These are phyloP conservation scores for Galerina sulciceps DNA, from an alignment of 768 basidiomycete genomes.

Conservation along the genomic window DNA sequence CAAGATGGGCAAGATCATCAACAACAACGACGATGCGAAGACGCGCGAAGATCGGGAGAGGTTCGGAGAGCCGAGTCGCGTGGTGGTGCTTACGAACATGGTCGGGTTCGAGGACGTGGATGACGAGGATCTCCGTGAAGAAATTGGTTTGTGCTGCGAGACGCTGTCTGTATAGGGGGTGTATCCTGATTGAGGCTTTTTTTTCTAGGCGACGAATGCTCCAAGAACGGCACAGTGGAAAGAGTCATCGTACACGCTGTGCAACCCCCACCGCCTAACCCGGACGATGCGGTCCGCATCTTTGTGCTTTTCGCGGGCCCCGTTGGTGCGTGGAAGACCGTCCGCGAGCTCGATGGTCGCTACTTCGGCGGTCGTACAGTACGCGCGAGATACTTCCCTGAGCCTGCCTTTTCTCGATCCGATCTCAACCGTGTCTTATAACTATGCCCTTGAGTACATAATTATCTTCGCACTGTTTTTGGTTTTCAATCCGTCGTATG, in stretches of 20 bases:
- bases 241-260: slow-evolving; percentile 84
- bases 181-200: neutral
- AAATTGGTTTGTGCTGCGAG: slow-evolving; percentile 64
- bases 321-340: slow-evolving; percentile 95
- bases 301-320: slow-evolving; percentile 92
- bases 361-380: slow-evolving; percentile 90
- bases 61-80: slow-evolving; percentile 89
- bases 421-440: slow-evolving; percentile 53
- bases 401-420: slow-evolving; percentile 52
- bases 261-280: slow-evolving; percentile 63
- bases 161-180: neutral
- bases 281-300: slow-evolving; percentile 87
- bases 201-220: slow-evolving; percentile 80
- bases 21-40: slow-evolving; percentile 85
- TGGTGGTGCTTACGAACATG: slow-evolving; percentile 91
- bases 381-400: slow-evolving; percentile 81
- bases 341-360: slow-evolving; percentile 90
- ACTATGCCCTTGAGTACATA: slow-evolving; percentile 12
- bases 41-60: slow-evolving; percentile 75
- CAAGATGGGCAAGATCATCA: slow-evolving; percentile 88
- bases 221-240: slow-evolving; percentile 91
- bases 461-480: slow-evolving; percentile 6
- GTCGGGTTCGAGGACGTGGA: slow-evolving; percentile 83
- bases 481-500: slow-evolving; percentile 4
- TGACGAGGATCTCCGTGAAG: slow-evolving; percentile 83